These are phyloP conservation scores for Aspergillus hiratsukae DNA, from an alignment of 2,329 filamentous ascomycete species.

Conservation along the genomic window DNA sequence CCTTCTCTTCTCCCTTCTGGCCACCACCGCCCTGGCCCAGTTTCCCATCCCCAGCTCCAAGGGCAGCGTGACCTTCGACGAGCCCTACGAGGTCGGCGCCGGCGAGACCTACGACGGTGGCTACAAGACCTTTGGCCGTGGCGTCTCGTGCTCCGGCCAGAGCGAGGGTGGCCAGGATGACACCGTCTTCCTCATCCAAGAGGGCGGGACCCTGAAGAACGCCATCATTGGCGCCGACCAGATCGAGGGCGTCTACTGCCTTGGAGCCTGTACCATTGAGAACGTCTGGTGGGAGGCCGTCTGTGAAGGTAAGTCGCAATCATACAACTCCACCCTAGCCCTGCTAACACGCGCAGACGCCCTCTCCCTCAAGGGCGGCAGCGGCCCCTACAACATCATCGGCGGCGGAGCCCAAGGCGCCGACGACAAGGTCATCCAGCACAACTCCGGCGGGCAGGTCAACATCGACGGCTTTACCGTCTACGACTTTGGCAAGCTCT, in stretches of 20 bases:
- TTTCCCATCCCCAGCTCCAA: slow-evolving; percentile 37
- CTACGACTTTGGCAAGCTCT: slow-evolving; percentile 42
- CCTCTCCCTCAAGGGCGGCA: slow-evolving; percentile 32
- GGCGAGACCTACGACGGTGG: slow-evolving; percentile 45
- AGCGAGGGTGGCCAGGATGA: slow-evolving; percentile 42
- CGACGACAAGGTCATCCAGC: slow-evolving; percentile 35
- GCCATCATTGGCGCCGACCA: slow-evolving; percentile 40
- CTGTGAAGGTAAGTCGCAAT: slow-evolving; percentile 37
- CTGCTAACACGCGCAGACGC: slow-evolving; percentile 18
- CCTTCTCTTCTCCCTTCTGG: no score
- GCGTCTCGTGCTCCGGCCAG: slow-evolving; percentile 39
- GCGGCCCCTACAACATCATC: slow-evolving; percentile 30
- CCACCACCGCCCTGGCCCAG: no score
- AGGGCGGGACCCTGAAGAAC: slow-evolving; percentile 32
- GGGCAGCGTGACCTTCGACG: slow-evolving; percentile 31
- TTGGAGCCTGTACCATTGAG: slow-evolving; percentile 25
- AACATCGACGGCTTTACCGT: slow-evolving; percentile 37
- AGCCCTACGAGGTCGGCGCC: slow-evolving; percentile 43
- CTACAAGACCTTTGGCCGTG: slow-evolving; percentile 47
- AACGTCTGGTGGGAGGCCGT: slow-evolving; percentile 37
- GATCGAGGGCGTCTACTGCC: slow-evolving; percentile 38
- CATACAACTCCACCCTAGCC: neutral
- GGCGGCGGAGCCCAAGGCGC: slow-evolving; percentile 34
- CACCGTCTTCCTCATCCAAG: slow-evolving; percentile 32
- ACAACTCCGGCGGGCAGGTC: slow-evolving; percentile 31